Base-by-base conservation (phyloP, 805 yeast genomes). In the Schwanniomyces yamadae region DNA sequence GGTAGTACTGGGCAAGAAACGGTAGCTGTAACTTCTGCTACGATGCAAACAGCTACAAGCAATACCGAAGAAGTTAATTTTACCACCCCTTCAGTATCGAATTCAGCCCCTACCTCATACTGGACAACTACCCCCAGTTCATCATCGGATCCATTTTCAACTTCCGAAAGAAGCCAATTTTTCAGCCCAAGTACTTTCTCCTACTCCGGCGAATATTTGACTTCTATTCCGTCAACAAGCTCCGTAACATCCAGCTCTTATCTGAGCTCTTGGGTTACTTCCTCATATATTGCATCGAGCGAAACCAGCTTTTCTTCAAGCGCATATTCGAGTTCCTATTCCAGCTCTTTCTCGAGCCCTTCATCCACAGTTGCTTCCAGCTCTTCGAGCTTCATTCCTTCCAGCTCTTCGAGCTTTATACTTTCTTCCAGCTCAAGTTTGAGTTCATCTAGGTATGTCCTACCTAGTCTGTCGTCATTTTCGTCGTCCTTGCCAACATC, bases 331-430 rank as follows among this genome's bases (percentile, higher is more conserved):
- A 30, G 32, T 14, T 21, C 17, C 23, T 24, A 14, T 15, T 17
- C 34, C 23, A 35, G 36, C 16, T 35, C 46, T 18, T 14, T 28
- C 4, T 32, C 41, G 12, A 32, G 27, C 17, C 25, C 35, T 6
- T 32, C 42, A n/a, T 24, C 41, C 13, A 3, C 37, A 11, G 23
- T 39, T 6, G 14, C 36, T 15, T 23, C 41, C 7, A n/a, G 37
- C 5, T 23, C 39, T 19, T 31, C 46, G 11, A 18, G 33, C 17
- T 16, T 27, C 13, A 10, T 10, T 12, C 11, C 31, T 13, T 29
- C 33, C 22, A 22, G 29, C 21, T 22, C 38, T 11, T 37, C 34
- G 13, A 14, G 20, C 29, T 26, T 26, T 34, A 8, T 18, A 11
- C 28, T 6, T n/a, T 26, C 21, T 25, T 20, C 28, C 11, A 27